phyloP scores from a whole-genome alignment of 2,329 filamentous ascomycete genomes.

The Diaporthe sp. region DNA sequence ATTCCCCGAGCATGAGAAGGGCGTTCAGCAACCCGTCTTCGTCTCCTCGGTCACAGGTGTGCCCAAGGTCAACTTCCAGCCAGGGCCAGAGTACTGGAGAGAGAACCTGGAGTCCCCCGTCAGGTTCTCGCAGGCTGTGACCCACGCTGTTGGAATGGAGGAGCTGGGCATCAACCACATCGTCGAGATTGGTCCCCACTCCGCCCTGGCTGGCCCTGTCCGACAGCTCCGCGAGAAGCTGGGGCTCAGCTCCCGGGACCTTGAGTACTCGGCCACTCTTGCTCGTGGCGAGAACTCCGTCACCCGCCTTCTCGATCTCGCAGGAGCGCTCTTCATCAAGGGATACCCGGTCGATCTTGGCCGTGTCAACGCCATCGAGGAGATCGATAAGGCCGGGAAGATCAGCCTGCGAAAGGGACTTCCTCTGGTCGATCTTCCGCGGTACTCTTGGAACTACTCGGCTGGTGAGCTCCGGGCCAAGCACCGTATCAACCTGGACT shows the following conservation, averaged over 20 bases:
- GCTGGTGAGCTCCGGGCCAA: conserved; percentile 52
- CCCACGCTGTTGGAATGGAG: background rate
- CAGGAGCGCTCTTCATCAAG: background rate
- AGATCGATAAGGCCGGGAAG: conserved; percentile 40
- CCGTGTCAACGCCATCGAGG: conserved; percentile 43
- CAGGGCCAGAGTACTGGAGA: conserved; percentile 34
- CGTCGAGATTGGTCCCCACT: conserved; percentile 49
- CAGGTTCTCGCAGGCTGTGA: conserved; percentile 2
- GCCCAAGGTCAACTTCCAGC: conserved; percentile 24
- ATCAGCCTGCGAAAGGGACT: background rate
- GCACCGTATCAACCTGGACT: conserved; percentile 51
- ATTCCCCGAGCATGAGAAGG: background rate
- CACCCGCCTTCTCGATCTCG: background rate
- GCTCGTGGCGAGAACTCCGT: background rate
- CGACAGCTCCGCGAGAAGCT: conserved; percentile 46
- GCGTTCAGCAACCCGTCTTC: background rate
- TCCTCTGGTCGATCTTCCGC: conserved; percentile 52
- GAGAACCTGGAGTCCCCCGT: conserved; percentile 24
- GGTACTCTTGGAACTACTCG: conserved; percentile 63
- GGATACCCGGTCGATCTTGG: background rate
- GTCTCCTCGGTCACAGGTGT: conserved; percentile 39
- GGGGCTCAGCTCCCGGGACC: background rate
- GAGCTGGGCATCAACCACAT: background rate
- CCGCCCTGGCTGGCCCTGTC: conserved; percentile 48
- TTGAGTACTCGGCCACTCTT: background rate